These are phyloP conservation scores for Lactarius hengduanensis DNA, from an alignment of 768 basidiomycete genomes.

Conservation along the genomic window DNA sequence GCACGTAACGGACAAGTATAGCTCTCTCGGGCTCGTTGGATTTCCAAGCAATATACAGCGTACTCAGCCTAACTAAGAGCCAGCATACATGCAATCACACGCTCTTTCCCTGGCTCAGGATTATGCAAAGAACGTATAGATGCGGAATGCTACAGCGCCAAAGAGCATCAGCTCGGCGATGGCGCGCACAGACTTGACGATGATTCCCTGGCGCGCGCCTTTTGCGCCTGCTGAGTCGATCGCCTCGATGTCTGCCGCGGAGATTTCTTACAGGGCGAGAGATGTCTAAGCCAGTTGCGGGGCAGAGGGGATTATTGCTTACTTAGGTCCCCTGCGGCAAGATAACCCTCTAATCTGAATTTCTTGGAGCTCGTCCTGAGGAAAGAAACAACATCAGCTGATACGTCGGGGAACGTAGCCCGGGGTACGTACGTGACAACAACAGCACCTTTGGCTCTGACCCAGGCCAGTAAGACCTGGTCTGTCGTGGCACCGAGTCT, in stretches of 20 bases:
- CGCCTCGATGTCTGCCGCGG: constrained; percentile 44
- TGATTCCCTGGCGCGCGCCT: constrained; percentile 33
- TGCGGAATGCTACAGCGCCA: constrained; percentile 15
- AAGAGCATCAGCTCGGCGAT: constrained; percentile 20
- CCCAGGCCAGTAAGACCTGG: constrained; percentile 72
- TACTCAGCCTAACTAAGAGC: neutral
- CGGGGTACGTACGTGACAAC: constrained; percentile 65
- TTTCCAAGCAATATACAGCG: neutral
- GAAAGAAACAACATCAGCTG: neutral
- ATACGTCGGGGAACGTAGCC: neutral
- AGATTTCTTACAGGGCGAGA: neutral
- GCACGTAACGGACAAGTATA: neutral
- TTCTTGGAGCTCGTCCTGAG: constrained; percentile 64
- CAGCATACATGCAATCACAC: neutral
- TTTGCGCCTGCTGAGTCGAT: constrained; percentile 58
- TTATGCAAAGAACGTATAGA: constrained; percentile 15
- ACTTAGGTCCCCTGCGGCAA: constrained; percentile 66
- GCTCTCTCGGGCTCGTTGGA: neutral
- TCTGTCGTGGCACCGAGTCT: constrained; percentile 53
- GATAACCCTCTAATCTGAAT: constrained; percentile 62
- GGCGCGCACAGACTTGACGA: constrained; percentile 11
- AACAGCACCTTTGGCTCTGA: constrained; percentile 64
- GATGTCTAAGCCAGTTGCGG: neutral
- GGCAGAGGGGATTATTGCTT: constrained; percentile 25
- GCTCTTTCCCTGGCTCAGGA: neutral